These are phyloP conservation scores for Akanthomyces uredinophilus DNA, from an alignment of 2,329 filamentous ascomycete genomes.

Conservation along the genomic window DNA sequence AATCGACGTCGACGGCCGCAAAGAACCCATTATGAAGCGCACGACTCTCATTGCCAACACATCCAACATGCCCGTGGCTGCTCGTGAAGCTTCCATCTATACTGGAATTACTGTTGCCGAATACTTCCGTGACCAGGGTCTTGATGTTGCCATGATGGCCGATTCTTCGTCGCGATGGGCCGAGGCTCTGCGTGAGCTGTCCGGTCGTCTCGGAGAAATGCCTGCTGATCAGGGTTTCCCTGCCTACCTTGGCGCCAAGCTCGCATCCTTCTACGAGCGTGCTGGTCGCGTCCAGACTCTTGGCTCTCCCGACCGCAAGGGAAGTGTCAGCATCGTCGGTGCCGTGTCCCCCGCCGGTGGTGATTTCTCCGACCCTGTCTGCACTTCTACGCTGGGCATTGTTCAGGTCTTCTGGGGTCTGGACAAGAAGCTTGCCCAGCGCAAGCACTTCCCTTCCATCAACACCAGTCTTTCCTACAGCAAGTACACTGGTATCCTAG, in stretches of 20 bases:
- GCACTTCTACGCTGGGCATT: slow-evolving; percentile 86
- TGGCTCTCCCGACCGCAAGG: slow-evolving; percentile 81
- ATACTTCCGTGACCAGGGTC: slow-evolving; percentile 95
- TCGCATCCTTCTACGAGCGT: slow-evolving; percentile 98
- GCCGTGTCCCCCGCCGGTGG: slow-evolving; percentile 95
- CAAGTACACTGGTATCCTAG: slow-evolving; percentile 86
- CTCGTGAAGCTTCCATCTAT: slow-evolving; percentile 97
- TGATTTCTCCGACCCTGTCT: slow-evolving; percentile 99
- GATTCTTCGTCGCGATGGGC: slow-evolving; percentile 98
- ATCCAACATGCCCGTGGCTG: slow-evolving; percentile 99
- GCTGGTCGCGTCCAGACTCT: slow-evolving; percentile 81
- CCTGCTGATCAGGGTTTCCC: slow-evolving; percentile 99
- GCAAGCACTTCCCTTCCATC: slow-evolving; percentile 98
- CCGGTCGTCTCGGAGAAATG: slow-evolving; percentile 98
- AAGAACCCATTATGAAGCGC: slow-evolving; percentile 99
- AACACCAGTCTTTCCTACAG: slow-evolving; percentile 93
- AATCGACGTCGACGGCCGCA: slow-evolving; percentile 88
- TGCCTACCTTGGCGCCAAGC: slow-evolving; percentile 91
- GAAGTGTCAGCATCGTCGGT: slow-evolving; percentile 95
- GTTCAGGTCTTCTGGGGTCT: slow-evolving; percentile 99
- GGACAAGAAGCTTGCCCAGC: slow-evolving; percentile 98
- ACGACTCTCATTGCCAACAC: slow-evolving; percentile 98
- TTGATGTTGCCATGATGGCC: slow-evolving; percentile 99
- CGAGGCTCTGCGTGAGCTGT: slow-evolving; percentile 96
- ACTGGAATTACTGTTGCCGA: slow-evolving; percentile 92